Conservation (phyloP, 768 basidiomycete genomes). For the Kwoniella heveanensis region DNA sequence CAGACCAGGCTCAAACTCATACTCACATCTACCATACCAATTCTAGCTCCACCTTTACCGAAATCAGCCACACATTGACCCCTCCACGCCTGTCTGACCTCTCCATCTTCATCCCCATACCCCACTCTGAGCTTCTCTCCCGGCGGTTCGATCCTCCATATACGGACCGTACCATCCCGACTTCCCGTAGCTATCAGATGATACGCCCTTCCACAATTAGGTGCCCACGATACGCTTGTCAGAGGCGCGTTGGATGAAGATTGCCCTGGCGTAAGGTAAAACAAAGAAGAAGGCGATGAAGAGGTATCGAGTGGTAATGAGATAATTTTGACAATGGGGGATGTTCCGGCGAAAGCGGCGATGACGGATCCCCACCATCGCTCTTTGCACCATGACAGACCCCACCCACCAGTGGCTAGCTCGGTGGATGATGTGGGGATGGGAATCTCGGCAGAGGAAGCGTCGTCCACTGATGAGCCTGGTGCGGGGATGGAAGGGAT, state of each 20-base stretch:
- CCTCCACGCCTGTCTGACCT: constrained; percentile 63
- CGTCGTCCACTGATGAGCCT: constrained; percentile 13
- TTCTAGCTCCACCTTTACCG: constrained; percentile 61
- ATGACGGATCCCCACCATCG: constrained; percentile 91
- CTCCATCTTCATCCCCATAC: constrained; percentile 44
- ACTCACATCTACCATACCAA: constrained; percentile 90
- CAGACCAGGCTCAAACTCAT: too few species aligned
- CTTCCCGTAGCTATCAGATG: constrained; percentile 90
- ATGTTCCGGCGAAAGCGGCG: constrained; percentile 72
- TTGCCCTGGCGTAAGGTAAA: constrained; percentile 64
- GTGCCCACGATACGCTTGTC: constrained; percentile 87
- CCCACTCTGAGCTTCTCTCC: constrained; percentile 17
- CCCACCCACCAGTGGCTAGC: constrained; percentile 84
- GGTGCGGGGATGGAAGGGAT: constrained; percentile 47
- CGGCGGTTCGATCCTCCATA: constrained; percentile 79
- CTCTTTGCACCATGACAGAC: constrained; percentile 93
- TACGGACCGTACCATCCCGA: constrained; percentile 81
- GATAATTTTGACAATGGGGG: constrained; percentile 74
- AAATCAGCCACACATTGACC: constrained; percentile 76
- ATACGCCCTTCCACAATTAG: constrained; percentile 88
- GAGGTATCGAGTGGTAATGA: constrained; percentile 23
- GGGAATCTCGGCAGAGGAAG: constrained; percentile 8
- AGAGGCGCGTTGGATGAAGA: constrained; percentile 64
- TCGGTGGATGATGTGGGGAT: constrained; percentile 55
- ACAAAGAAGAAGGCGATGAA: constrained; percentile 77